phyloP scores from a whole-genome alignment of 2,329 filamentous ascomycete species.

The Fusarium duplospermum region DNA sequence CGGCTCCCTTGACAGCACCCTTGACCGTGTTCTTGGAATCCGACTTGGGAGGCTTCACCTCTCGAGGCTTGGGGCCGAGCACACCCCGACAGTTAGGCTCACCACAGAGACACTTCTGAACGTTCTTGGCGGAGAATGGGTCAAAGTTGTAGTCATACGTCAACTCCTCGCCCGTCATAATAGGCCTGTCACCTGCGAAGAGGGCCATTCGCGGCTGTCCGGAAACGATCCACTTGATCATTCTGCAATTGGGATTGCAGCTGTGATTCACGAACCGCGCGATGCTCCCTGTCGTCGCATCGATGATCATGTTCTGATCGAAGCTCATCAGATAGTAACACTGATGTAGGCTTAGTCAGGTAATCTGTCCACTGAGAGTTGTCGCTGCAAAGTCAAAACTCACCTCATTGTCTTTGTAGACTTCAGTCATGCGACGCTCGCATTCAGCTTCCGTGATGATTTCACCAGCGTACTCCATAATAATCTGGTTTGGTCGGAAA shows the following conservation, averaged over 20 bases:
- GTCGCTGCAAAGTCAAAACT: conserved; percentile 45
- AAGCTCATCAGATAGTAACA: conserved; percentile 99
- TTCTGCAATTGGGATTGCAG: conserved; percentile 94
- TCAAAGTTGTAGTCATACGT: conserved; percentile 91
- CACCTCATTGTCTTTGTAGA: conserved; percentile 94
- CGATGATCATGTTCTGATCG: conserved; percentile 98
- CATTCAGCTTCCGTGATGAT: conserved; percentile 97
- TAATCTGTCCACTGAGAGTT: conserved; percentile 2
- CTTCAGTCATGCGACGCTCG: conserved; percentile 90
- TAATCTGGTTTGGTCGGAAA: conserved; percentile 91
- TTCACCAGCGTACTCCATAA: conserved; percentile 98
- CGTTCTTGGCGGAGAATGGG: conserved; percentile 75
- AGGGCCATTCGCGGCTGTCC: conserved; percentile 96
- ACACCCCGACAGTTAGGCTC: conserved; percentile 73
- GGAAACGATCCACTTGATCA: conserved; percentile 97
- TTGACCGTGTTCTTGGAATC: conserved; percentile 54
- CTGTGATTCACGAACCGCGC: conserved; percentile 98
- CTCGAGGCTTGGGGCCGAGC: conserved; percentile 70
- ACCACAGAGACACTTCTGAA: conserved; percentile 74
- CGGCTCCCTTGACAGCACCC: conserved; percentile 52
- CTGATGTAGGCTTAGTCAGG: conserved; percentile 62
- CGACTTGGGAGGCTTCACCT: conserved; percentile 63
- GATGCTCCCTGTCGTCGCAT: conserved; percentile 94
- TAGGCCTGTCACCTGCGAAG: conserved; percentile 89
- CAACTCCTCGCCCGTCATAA: conserved; percentile 94